Evolutionary conservation across 306 rosid species (phyloP).

Genomic region (Styphnolobium japonicum): DNA sequence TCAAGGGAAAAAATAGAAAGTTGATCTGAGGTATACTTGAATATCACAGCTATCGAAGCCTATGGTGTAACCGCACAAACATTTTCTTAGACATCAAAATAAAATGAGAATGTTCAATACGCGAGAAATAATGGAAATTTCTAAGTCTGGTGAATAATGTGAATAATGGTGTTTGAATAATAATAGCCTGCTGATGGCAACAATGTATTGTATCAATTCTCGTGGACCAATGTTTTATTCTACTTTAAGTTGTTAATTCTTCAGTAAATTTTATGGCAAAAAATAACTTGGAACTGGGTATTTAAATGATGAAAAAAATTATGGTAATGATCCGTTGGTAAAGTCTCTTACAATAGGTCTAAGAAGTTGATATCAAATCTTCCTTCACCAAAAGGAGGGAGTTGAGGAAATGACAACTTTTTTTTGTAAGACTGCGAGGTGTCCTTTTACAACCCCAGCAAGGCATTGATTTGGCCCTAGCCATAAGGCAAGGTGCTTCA

Average conservation of each 20-base stretch:
- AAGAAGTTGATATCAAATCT: no score
- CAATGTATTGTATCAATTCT: not conserved
- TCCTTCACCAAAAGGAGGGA: no score
- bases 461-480: no score
- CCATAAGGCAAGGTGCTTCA: no score
- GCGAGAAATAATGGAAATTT: slow-evolving; percentile 2
- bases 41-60: not conserved
- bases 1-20: not conserved
- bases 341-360: no score
- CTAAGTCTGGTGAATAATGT: slow-evolving; percentile 1
- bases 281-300: not conserved
- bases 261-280: not conserved
- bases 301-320: not conserved
- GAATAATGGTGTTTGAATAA: slow-evolving; percentile 9
- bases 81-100: not conserved
- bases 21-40: no score
- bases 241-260: not conserved
- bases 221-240: not conserved
- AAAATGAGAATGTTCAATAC: not conserved
- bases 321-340: not conserved
- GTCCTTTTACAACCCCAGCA: no score
- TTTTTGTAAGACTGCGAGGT: no score
- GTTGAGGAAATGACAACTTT: no score
- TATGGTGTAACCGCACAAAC: not conserved
- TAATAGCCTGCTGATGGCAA: not conserved